phyloP scores from a whole-genome alignment of 176 grass and related monocot species.

The Oryza meridionalis region DNA sequence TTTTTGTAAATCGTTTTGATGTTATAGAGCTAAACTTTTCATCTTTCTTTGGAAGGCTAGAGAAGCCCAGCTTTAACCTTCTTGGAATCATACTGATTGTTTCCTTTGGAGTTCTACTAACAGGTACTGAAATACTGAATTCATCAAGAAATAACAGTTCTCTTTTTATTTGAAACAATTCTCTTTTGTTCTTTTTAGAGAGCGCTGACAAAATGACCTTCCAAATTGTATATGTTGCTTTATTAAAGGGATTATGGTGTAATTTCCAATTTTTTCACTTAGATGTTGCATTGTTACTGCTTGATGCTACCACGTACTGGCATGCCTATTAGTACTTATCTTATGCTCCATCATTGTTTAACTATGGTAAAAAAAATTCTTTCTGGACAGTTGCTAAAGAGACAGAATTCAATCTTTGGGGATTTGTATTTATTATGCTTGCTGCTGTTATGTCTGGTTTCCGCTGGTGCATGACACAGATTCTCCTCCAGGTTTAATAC shows the following conservation, averaged over 20 bases:
- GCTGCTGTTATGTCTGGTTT: conserved; percentile 97
- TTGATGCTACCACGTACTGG: background rate
- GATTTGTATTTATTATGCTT: conserved; percentile 97
- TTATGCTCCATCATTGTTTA: conserved; percentile 22
- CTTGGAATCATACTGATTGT: conserved; percentile 90
- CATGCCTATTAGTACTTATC: background rate
- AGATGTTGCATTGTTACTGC: background rate
- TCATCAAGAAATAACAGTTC: conserved; percentile 4
- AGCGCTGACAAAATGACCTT: conserved; percentile 10
- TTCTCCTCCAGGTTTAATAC: conserved; percentile 92
- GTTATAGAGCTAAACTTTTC: conserved; percentile 27
- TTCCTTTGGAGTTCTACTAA: conserved; percentile 86
- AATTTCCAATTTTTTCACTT: conserved; percentile 19
- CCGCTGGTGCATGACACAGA: conserved; percentile 97
- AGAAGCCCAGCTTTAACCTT: conserved; percentile 88
- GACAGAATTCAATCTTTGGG: conserved; percentile 91
- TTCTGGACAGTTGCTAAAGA: conserved; percentile 80
- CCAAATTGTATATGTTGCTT: conserved; percentile 13
- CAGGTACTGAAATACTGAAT: conserved; percentile 72
- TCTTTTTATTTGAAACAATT: conserved; percentile 6
- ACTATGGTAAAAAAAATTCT: conserved; percentile 28
- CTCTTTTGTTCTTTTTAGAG: conserved; percentile 14
- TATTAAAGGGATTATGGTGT: conserved; percentile 1
- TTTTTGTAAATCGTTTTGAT: conserved; percentile 9
- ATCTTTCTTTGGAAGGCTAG: conserved; percentile 70